A percentile compares a stretch with the other conserved stretches of the same genome.
Evolutionary conservation across 2,329 filamentous ascomycete genomes (phyloP).

Genomic region (Colletotrichum camelliae): DNA sequence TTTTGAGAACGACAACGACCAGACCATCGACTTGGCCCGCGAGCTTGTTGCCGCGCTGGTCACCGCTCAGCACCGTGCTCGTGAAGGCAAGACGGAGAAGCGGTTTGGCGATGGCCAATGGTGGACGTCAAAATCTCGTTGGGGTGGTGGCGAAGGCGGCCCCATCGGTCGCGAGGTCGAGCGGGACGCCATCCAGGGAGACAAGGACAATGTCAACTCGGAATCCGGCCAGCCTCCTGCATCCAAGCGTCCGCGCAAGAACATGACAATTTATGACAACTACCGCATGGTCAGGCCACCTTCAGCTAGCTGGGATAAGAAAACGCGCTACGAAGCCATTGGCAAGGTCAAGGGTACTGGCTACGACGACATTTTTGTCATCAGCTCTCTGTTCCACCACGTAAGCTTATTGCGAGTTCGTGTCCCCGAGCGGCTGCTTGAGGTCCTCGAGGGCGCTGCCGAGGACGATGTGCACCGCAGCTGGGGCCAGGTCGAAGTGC

Average conservation of each 20-base stretch:
- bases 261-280: constrained; percentile 64
- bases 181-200: constrained; percentile 48
- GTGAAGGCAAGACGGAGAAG: constrained; percentile 61
- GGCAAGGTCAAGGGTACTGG: constrained; percentile 51
- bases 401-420: constrained; percentile 62
- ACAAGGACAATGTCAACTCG: constrained; percentile 45
- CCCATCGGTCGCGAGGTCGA: constrained; percentile 68
- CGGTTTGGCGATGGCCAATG: constrained; percentile 64
- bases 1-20: constrained; percentile 61
- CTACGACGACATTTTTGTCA: constrained; percentile 66
- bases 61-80: constrained; percentile 67
- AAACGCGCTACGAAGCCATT: constrained; percentile 62
- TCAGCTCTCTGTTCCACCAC: constrained; percentile 68
- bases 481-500: constrained; percentile 60
- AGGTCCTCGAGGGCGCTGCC: constrained; percentile 54
- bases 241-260: constrained; percentile 58
- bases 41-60: constrained; percentile 66
- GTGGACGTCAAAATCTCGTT: constrained; percentile 66
- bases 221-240: constrained; percentile 27
- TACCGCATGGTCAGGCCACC: constrained; percentile 68
- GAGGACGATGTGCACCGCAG: constrained; percentile 41
- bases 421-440: constrained; percentile 59
- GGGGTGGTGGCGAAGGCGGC: constrained; percentile 68
- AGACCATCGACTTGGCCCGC: constrained; percentile 65
- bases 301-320: constrained; percentile 63